phyloP scores from a whole-genome alignment of 805 yeast species.

The Kluyveromyces starmeri region DNA sequence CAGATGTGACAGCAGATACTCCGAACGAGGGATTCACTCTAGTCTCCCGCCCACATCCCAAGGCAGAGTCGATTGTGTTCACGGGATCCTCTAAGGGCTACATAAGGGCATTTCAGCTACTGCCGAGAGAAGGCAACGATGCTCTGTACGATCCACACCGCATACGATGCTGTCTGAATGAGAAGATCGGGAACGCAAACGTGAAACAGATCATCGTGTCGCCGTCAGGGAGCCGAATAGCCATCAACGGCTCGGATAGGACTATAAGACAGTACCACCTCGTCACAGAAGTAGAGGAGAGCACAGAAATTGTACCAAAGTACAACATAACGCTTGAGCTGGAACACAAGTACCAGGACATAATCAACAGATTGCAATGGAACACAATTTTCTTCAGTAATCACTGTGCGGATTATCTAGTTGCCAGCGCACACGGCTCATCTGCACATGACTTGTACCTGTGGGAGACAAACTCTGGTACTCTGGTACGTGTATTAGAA shows the following conservation, averaged over 20 bases:
- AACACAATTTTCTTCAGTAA: constrained; percentile 68
- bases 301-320: neutral
- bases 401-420: constrained; percentile 69
- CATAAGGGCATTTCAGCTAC: constrained; percentile 41
- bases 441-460: constrained; percentile 76
- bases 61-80: constrained; percentile 38
- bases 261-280: constrained; percentile 49
- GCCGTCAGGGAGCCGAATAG: constrained; percentile 50
- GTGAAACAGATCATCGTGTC: constrained; percentile 61
- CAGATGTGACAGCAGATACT: too few relatives aligned
- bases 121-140: constrained; percentile 11
- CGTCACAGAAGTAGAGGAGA: constrained; percentile 5
- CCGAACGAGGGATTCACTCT: constrained; percentile 23
- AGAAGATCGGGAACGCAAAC: constrained; percentile 56
- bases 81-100: constrained; percentile 79
- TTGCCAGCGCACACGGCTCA: constrained; percentile 82
- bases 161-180: constrained; percentile 16
- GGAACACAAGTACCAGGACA: constrained; percentile 82
- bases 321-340: constrained; percentile 31
- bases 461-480: constrained; percentile 87
- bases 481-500: constrained; percentile 80
- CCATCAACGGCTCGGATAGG: constrained; percentile 70
- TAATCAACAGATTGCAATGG: constrained; percentile 84
- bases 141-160: constrained; percentile 28
- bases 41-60: constrained; percentile 26